Conservation (phyloP, 2,329 filamentous ascomycete genomes). For the Penicillium digitatum region DNA sequence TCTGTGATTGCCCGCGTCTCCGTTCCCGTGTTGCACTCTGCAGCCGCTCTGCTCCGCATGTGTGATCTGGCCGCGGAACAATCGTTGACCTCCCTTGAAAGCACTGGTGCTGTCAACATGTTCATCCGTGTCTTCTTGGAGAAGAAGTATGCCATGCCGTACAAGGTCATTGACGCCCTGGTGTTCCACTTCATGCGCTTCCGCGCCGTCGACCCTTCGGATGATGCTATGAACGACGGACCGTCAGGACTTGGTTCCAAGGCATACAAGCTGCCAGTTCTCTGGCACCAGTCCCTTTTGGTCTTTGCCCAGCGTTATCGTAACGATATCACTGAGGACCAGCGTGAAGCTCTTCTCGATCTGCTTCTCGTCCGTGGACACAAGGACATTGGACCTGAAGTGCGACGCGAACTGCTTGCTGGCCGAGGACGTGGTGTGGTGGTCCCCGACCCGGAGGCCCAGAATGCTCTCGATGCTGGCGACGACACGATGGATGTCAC, state of each 20-base stretch:
- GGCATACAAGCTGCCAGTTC: constrained; percentile 70
- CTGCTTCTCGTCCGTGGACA: constrained; percentile 80
- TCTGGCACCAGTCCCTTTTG: constrained; percentile 93
- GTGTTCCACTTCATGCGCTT: constrained; percentile 97
- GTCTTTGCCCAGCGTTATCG: constrained; percentile 92
- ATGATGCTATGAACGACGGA: constrained; percentile 51
- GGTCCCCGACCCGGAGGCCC: constrained; percentile 45
- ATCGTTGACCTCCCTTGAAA: constrained; percentile 70
- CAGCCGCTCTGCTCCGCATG: constrained; percentile 81
- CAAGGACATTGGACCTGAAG: constrained; percentile 82
- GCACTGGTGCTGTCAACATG: constrained; percentile 86
- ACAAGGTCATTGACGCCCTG: constrained; percentile 86
- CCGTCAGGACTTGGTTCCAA: constrained; percentile 48
- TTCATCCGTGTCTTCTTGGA: constrained; percentile 91
- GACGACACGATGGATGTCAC: constrained; percentile 89
- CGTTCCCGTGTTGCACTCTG: constrained; percentile 86
- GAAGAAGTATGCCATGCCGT: constrained; percentile 95
- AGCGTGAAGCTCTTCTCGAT: constrained; percentile 85
- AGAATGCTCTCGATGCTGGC: constrained; percentile 61
- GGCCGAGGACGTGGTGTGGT: constrained; percentile 79
- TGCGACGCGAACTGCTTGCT: constrained; percentile 80
- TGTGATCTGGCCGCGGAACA: constrained; percentile 94
- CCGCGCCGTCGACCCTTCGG: constrained; percentile 58
- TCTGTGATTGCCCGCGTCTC: constrained; percentile 80
- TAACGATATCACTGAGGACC: constrained; percentile 93